These are phyloP conservation scores for Pestalotiopsis sp. DNA, from an alignment of 2,329 filamentous ascomycete species.

Conservation along the genomic window DNA sequence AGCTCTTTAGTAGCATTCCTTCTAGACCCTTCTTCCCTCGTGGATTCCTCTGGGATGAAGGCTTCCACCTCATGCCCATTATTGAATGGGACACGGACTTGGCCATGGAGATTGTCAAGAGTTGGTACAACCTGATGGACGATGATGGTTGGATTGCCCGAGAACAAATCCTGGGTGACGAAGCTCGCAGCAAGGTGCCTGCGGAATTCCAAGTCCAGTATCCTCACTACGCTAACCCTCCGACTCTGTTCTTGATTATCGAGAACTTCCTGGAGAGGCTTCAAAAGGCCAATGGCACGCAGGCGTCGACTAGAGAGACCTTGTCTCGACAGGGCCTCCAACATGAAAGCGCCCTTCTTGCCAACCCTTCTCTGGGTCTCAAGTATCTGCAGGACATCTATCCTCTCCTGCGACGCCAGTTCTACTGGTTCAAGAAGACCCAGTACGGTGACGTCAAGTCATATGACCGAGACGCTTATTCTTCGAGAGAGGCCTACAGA, in stretches of 20 bases:
- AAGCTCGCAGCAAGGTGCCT: slow-evolving; percentile 94
- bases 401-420: slow-evolving; percentile 83
- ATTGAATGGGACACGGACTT: slow-evolving; percentile 94
- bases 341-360: slow-evolving; percentile 66
- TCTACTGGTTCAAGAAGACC: slow-evolving; percentile 90
- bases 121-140: slow-evolving; percentile 96
- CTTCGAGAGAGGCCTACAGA: slow-evolving; percentile 82
- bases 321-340: slow-evolving; percentile 42
- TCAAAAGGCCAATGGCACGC: slow-evolving; percentile 55
- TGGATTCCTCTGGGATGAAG: slow-evolving; percentile 97
- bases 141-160: slow-evolving; percentile 97
- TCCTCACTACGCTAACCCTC: slow-evolving; percentile 96
- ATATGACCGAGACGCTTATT: slow-evolving; percentile 87
- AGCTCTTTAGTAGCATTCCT: slow-evolving; percentile 89
- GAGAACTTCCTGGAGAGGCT: slow-evolving; percentile 84
- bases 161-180: slow-evolving; percentile 89
- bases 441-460: slow-evolving; percentile 85
- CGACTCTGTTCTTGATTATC: slow-evolving; percentile 88
- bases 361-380: slow-evolving; percentile 68
- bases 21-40: slow-evolving; percentile 95
- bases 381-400: slow-evolving; percentile 79
- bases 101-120: slow-evolving; percentile 83
- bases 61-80: slow-evolving; percentile 90
- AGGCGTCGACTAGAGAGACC: slow-evolving; percentile 44
- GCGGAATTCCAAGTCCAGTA: slow-evolving; percentile 93